These are phyloP conservation scores for Clonostachys rhizophaga DNA, from an alignment of 2,329 filamentous ascomycete genomes.

Conservation along the genomic window DNA sequence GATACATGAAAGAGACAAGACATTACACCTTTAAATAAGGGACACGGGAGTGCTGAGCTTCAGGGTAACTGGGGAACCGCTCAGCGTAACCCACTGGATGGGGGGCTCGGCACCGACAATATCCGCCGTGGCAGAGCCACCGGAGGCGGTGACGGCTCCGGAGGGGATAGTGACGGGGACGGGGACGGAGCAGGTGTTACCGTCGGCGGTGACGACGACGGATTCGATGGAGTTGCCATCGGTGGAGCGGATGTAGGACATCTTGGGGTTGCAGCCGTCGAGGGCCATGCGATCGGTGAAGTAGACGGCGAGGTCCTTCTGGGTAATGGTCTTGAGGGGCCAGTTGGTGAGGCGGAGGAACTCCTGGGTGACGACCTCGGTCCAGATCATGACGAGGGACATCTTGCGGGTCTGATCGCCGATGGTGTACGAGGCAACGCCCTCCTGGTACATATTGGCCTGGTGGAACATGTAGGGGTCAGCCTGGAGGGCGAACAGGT, in stretches of 20 bases:
- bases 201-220: conserved; percentile 40
- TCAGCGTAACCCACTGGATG: conserved; percentile 42
- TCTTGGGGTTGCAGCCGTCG: conserved; percentile 42
- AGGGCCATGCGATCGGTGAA: conserved; percentile 50
- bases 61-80: conserved; percentile 37
- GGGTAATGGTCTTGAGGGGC: conserved; percentile 13
- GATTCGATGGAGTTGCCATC: conserved; percentile 37
- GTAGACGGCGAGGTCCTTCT: conserved; percentile 40
- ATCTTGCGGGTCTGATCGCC: conserved; percentile 39
- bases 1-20: too few species aligned
- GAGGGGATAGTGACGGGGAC: conserved; percentile 51
- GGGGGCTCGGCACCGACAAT: conserved; percentile 47
- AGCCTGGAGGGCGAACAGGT: conserved; percentile 50
- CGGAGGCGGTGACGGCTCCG: conserved; percentile 30
- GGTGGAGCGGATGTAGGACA: conserved; percentile 36
- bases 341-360: conserved; percentile 37
- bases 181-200: conserved; percentile 42
- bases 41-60: conserved; percentile 10
- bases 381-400: conserved; percentile 53
- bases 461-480: conserved; percentile 61
- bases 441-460: conserved; percentile 50
- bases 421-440: conserved; percentile 37
- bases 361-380: conserved; percentile 47
- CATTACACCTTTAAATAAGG: neutral
- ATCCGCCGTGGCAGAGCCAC: conserved; percentile 36